Evolutionary conservation across 495 filamentous ascomycete species (phyloP).

Genomic region (Poronia punctata): DNA sequence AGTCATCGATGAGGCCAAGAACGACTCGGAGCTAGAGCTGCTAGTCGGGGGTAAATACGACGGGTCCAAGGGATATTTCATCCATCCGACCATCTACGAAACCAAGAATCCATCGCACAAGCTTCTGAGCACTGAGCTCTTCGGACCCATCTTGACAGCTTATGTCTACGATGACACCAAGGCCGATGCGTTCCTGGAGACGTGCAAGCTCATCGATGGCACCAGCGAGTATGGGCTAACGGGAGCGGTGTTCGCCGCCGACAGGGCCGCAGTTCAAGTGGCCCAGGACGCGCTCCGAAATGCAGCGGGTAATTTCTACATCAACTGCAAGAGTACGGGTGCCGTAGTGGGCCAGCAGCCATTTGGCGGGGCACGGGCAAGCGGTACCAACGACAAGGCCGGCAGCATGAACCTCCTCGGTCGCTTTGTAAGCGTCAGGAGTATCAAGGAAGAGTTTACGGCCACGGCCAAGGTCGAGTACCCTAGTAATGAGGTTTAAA

Average conservation of each 20-base stretch:
- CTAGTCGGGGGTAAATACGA: slow-evolving; percentile 66
- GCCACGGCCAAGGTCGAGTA: slow-evolving; percentile 63
- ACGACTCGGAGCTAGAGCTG: slow-evolving; percentile 55
- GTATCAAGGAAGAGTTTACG: slow-evolving; percentile 86
- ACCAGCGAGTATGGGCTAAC: slow-evolving; percentile 74
- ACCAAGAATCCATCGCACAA: slow-evolving; percentile 53
- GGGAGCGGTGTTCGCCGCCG: slow-evolving; percentile 68
- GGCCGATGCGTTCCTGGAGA: slow-evolving; percentile 47
- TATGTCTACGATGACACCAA: slow-evolving; percentile 65
- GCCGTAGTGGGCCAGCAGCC: slow-evolving; percentile 91
- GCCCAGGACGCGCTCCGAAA: slow-evolving; percentile 72
- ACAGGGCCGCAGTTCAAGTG: slow-evolving; percentile 56
- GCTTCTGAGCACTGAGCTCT: slow-evolving; percentile 66
- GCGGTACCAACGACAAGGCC: slow-evolving; percentile 89
- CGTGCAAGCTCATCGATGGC: slow-evolving; percentile 51
- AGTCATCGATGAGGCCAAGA: slow-evolving; percentile 61
- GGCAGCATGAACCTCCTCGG: slow-evolving; percentile 68
- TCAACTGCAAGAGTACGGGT: slow-evolving; percentile 90
- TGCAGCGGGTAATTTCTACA: slow-evolving; percentile 81
- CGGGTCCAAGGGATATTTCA: slow-evolving; percentile 58
- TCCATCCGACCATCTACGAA: slow-evolving; percentile 66
- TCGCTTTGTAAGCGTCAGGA: slow-evolving; percentile 75
- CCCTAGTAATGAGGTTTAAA: slow-evolving; percentile 63
- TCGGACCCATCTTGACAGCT: slow-evolving; percentile 63
- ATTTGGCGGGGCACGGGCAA: slow-evolving; percentile 79